Percentiles rank a stretch among this genome's conserved stretches.
These are phyloP conservation scores for Pouteria glomerata DNA, from an alignment of 148 eudicot genomes.

Conservation along the genomic window DNA sequence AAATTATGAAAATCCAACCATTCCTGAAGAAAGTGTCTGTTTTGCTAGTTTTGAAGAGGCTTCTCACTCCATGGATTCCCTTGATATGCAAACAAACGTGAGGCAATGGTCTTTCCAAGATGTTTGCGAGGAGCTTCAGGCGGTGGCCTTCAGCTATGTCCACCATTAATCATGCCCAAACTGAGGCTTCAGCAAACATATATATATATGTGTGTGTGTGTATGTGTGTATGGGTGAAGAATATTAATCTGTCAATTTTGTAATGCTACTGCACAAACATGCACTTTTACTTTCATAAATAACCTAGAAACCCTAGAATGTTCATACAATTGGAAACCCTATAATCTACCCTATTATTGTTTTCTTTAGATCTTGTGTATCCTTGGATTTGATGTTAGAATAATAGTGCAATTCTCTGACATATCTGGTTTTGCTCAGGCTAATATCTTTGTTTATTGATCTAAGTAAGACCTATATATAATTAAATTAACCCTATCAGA, in stretches of 20 bases:
- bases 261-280: constrained; percentile 3
- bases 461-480: constrained; percentile 12
- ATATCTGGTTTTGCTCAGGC: neutral
- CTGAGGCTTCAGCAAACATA: neutral
- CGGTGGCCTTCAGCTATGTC: constrained; percentile 63
- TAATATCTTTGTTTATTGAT: constrained; percentile 16
- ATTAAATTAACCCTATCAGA: too few relatives aligned
- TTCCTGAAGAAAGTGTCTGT: constrained; percentile 49
- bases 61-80: constrained; percentile 51
- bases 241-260: constrained; percentile 11
- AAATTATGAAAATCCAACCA: constrained; percentile 20
- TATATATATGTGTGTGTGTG: too few relatives aligned
- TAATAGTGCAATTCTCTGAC: constrained; percentile 3
- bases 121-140: constrained; percentile 56
- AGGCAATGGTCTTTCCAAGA: constrained; percentile 58
- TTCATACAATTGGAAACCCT: constrained; percentile 16
- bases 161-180: constrained; percentile 35
- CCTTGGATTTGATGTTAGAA: constrained; percentile 20
- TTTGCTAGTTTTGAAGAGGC: constrained; percentile 50
- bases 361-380: constrained; percentile 27
- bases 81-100: constrained; percentile 30
- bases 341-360: constrained; percentile 15
- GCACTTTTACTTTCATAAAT: constrained; percentile 25
- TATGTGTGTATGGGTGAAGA: constrained; percentile 7
- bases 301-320: constrained; percentile 26